A percentile compares a stretch with the other conserved stretches of the same genome.
Evolutionary conservation across 306 rosid species (phyloP).

Genomic region (Begonia loranthoides): DNA sequence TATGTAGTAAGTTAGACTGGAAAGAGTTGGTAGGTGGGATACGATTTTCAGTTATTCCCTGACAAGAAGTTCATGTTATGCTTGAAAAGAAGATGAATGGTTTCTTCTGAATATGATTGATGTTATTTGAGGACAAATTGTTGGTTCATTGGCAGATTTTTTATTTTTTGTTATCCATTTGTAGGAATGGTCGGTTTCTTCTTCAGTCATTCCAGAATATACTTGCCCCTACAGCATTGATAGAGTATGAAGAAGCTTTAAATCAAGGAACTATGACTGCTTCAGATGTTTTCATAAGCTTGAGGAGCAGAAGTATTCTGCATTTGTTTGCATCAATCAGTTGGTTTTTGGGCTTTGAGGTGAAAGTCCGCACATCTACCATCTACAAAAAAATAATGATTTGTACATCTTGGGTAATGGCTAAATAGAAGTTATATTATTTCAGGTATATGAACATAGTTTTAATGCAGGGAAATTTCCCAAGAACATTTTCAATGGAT

Average conservation of each 20-base stretch:
- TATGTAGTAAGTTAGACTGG: too few relatives aligned
- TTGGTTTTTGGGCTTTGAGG: constrained; percentile 90
- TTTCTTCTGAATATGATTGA: too few relatives aligned
- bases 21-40: too few relatives aligned
- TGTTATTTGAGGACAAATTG: not conserved
- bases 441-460: constrained; percentile 84
- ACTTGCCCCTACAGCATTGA: constrained; percentile 40
- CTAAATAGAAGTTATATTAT: constrained; percentile 4
- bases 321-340: constrained; percentile 88
- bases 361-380: constrained; percentile 18
- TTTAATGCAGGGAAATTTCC: constrained; percentile 65
- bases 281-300: constrained; percentile 67
- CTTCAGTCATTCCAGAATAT: constrained; percentile 70
- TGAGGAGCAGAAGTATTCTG: constrained; percentile 88
- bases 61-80: too few relatives aligned
- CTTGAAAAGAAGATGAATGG: too few relatives aligned
- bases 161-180: constrained; percentile 14
- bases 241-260: constrained; percentile 87
- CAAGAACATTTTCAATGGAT: constrained; percentile 53
- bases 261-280: constrained; percentile 87
- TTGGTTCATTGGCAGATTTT: not conserved
- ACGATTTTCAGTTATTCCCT: too few relatives aligned
- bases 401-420: constrained; percentile 18
- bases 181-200: constrained; percentile 88
- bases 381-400: not conserved